Evolutionary conservation across 257 asterid species (phyloP), one percentile per base, ranked within the genome.

Genomic region (Primulina eburnea): DNA sequence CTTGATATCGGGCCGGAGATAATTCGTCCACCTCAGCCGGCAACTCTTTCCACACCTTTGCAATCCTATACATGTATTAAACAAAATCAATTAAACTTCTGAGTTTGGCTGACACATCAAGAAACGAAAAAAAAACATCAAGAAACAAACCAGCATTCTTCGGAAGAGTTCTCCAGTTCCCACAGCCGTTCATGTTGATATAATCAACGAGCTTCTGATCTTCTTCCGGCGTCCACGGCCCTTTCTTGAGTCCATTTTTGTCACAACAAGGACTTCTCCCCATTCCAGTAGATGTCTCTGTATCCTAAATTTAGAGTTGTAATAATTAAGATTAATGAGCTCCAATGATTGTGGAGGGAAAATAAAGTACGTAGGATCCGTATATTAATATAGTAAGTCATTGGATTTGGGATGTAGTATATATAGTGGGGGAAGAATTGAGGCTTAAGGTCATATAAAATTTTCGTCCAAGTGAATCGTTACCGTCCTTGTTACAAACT

Each of bases 21-120:
- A 87, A 4, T 87, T 87, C 3, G 89, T 84, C 92, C 90, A 84
- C 16, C 90, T 79, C 17, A 87, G 85, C 2, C 92, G 70, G 62
- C 92, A 87, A 74, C 92, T 87, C 75, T 87, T 87, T 66, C 92
- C 92, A 79, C 92, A 87, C 70, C 92, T 80, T 62, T 84, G 85
- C 47, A 87, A 77, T 61, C 85, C 92, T 87, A n/a, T 18, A 75
- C 1, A 29, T 16, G 5, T 10, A 40, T 40, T 0, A 8, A 35
- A 35, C 43, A 10, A 38, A 38, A 38, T 28, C 30, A 28, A 28
- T 28, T 28, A 28, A 28, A 3, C 4, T 28, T 28, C 4, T 3
- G 53, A 43, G 14, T 4, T 14, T 12, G n/a, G 7, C 53, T 43
- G 24, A 6, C 38, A 37, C n/a, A 11, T 2, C 5, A 64, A 35